phyloP scores from a whole-genome alignment of 1,139 yeast species.

The Yamadazyma trypodendri region DNA sequence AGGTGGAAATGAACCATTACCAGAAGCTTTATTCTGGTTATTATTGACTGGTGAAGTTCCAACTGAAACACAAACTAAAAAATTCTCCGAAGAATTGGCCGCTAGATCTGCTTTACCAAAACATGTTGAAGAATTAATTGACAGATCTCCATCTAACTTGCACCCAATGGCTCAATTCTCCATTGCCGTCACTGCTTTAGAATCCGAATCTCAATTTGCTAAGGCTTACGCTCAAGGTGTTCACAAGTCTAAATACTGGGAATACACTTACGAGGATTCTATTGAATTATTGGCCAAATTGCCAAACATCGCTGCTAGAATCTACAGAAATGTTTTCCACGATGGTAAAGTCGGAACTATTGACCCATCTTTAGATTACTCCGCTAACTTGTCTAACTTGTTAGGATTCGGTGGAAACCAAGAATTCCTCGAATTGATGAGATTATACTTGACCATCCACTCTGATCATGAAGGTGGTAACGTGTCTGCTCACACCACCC shows the following conservation, averaged over 20 bases:
- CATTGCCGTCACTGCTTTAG: slow-evolving; percentile 88
- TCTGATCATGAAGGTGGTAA: slow-evolving; percentile 99
- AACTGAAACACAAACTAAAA: slow-evolving; percentile 69
- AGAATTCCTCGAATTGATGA: slow-evolving; percentile 86
- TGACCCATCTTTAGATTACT: slow-evolving; percentile 80
- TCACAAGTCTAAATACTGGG: slow-evolving; percentile 87
- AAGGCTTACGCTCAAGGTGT: slow-evolving; percentile 89
- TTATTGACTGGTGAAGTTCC: slow-evolving; percentile 91
- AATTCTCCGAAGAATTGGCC: slow-evolving; percentile 79
- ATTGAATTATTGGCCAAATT: slow-evolving; percentile 86
- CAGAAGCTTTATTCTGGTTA: slow-evolving; percentile 93
- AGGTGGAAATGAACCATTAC: slow-evolving; percentile 81
- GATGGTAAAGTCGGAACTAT: slow-evolving; percentile 78
- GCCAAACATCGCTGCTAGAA: slow-evolving; percentile 91
- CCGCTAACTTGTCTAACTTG: slow-evolving; percentile 83
- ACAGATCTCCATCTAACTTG: slow-evolving; percentile 78
- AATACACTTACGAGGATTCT: slow-evolving; percentile 86
- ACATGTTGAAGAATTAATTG: slow-evolving; percentile 79
- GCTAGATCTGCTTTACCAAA: slow-evolving; percentile 83
- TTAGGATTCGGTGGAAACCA: slow-evolving; percentile 78
- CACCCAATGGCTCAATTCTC: slow-evolving; percentile 99
- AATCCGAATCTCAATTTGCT: slow-evolving; percentile 87
- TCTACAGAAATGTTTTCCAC: slow-evolving; percentile 86
- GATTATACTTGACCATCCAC: slow-evolving; percentile 92
- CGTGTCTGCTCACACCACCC: slow-evolving; percentile 96